Evolutionary conservation across 2,329 filamentous ascomycete species (phyloP), one percentile per base, ranked within the genome.

Genomic region (Malbranchea cinnamomea): DNA sequence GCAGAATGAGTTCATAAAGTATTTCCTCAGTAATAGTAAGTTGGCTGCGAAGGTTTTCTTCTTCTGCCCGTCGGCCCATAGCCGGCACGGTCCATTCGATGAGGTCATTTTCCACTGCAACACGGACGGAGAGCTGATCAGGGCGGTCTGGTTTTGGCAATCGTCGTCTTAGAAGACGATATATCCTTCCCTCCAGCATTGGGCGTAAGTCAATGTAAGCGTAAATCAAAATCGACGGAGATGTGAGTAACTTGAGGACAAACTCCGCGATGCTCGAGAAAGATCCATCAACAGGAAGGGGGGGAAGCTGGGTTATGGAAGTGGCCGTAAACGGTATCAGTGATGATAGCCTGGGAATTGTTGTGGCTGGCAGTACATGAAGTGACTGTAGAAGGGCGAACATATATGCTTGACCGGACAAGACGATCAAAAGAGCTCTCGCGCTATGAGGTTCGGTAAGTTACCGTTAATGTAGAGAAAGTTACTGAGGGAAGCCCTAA

Each of bases 331-430:
- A 57, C 3, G 58, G 57, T 14, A 59, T 37, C 12, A 59, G 40
- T 12, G 51, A 42, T 4, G 33, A 40, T 19, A 47, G 17, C 11
- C 46, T 41, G 5, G 54, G 56, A 7, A 53, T 40, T 6, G 46
- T 37, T 26, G 44, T 41, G 16, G 48, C 34, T 13, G 50, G 51
- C 11, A 61, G 40, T 12, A 62, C 44, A 22, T 54, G 52, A 16
- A 61, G 49, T 12, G 50, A 50, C 36, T 62, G 58, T 11, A 62
- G 43, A 10, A 58, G 35, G 13, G 56, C 54, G 33, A 57, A 58
- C 44, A 59, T 53, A 33, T 60, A 53, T 15, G 52, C 45, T 36
- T 60, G 56, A 28, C 57, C 46, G 16, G 56, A 51, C 6, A 59
- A 34, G 10, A 53, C 39, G 28, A 57, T 52, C 20, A 58, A 40